Evolutionary conservation across 495 filamentous ascomycete genomes (phyloP).

Genomic region (Podospora conica): DNA sequence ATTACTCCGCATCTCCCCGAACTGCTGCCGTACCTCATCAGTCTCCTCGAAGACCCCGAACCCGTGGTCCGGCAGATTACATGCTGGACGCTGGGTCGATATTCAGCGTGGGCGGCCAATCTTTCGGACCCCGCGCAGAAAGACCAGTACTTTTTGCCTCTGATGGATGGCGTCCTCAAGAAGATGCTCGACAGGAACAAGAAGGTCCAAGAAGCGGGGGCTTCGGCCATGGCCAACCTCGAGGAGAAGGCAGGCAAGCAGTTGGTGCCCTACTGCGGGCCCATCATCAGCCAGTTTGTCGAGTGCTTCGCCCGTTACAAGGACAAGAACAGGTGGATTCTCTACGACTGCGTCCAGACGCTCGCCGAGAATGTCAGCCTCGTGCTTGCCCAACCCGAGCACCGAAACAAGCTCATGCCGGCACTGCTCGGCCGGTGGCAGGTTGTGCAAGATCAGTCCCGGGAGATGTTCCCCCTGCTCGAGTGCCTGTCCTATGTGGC

Average conservation of each 20-base stretch:
- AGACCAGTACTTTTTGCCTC: slow-evolving; percentile 79
- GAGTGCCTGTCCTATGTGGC: slow-evolving; percentile 95
- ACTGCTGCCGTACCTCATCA: slow-evolving; percentile 84
- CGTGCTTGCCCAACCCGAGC: slow-evolving; percentile 66
- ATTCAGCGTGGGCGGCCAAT: slow-evolving; percentile 87
- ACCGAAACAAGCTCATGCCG: slow-evolving; percentile 86
- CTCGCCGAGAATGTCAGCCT: slow-evolving; percentile 86
- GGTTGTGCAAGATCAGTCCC: slow-evolving; percentile 78
- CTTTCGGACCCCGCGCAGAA: slow-evolving; percentile 59
- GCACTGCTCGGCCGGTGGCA: slow-evolving; percentile 87
- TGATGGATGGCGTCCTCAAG: slow-evolving; percentile 93
- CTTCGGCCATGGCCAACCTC: slow-evolving; percentile 91
- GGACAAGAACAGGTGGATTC: slow-evolving; percentile 96
- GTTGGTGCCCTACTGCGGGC: slow-evolving; percentile 76
- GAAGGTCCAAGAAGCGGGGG: slow-evolving; percentile 93
- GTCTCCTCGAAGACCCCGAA: slow-evolving; percentile 74
- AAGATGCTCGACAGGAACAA: slow-evolving; percentile 97
- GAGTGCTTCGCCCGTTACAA: slow-evolving; percentile 91
- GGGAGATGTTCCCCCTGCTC: slow-evolving; percentile 88
- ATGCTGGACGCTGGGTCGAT: slow-evolving; percentile 93
- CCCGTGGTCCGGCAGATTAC: slow-evolving; percentile 96
- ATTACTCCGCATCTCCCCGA: slow-evolving; percentile 89
- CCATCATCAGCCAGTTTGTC: slow-evolving; percentile 90
- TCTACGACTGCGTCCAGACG: slow-evolving; percentile 98
- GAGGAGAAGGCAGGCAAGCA: slow-evolving; percentile 85